phyloP scores from a whole-genome alignment of 202 grass and related monocot genomes.

The Panicum virgatum region DNA sequence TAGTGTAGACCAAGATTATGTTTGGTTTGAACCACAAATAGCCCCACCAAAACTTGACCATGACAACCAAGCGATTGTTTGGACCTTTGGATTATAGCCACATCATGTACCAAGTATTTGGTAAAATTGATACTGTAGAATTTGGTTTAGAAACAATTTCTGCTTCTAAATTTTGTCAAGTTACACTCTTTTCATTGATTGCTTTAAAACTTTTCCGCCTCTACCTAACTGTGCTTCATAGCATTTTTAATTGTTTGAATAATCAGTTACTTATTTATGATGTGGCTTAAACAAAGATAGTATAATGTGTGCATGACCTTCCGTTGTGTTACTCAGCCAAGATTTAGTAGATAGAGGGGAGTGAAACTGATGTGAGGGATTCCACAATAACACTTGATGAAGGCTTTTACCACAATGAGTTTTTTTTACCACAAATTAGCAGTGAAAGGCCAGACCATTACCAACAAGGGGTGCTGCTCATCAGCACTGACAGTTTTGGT shows the following conservation, averaged over 20 bases:
- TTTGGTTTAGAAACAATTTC: not conserved
- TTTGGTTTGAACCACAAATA: not conserved
- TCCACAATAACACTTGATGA: not conserved
- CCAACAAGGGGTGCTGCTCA: not conserved
- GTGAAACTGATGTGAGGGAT: too few species aligned
- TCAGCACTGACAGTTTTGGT: not conserved
- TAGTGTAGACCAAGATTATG: not conserved
- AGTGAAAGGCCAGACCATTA: not conserved
- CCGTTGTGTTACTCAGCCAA: not conserved
- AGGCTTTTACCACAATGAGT: not conserved
- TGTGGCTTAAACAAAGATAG: not conserved
- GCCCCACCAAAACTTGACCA: not conserved
- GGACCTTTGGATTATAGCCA: not conserved
- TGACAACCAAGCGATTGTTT: not conserved
- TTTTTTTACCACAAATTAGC: not conserved
- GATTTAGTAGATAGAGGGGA: not conserved
- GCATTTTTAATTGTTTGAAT: not conserved
- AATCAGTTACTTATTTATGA: not conserved
- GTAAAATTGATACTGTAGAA: not conserved
- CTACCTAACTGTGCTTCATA: not conserved
- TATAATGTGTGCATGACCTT: too few species aligned
- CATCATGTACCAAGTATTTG: not conserved
- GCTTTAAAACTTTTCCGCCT: not conserved
- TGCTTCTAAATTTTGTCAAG: not conserved
- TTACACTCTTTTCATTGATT: not conserved